Evolutionary conservation across 225 moss, liverwort and hornwort genomes (phyloP).

Genomic region (Pseudoscleropodium purum): DNA sequence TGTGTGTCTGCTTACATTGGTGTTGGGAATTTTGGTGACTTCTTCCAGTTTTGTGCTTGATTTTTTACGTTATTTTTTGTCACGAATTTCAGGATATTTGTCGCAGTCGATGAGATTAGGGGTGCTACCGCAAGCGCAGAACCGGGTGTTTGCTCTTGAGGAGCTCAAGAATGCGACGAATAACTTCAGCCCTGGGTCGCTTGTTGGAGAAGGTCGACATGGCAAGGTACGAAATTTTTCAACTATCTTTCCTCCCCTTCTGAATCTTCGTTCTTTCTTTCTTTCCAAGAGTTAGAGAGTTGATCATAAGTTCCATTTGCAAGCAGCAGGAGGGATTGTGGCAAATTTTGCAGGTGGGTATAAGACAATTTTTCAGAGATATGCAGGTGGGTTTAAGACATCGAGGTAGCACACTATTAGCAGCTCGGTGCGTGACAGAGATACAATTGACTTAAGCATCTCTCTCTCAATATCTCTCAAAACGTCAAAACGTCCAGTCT

Average conservation of each 20-base stretch:
- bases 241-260: background rate
- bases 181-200: conserved; percentile 57
- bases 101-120: conserved; percentile 92
- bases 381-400: background rate
- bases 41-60: background rate
- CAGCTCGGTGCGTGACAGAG: background rate
- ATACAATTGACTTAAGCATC: background rate
- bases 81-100: conserved; percentile 58
- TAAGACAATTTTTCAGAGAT: no score
- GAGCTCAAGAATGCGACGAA: conserved; percentile 93
- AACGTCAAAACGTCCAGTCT: background rate
- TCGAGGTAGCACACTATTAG: background rate
- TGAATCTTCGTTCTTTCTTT: background rate
- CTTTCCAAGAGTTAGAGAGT: background rate
- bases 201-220: conserved; percentile 79
- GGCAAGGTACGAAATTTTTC: conserved; percentile 55
- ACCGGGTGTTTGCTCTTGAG: conserved; percentile 66
- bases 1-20: background rate
- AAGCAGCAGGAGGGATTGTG: conserved; percentile 19
- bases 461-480: background rate
- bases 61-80: background rate
- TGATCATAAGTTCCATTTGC: background rate
- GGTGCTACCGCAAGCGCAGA: conserved; percentile 53
- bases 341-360: background rate
- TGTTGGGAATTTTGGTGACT: background rate